Base-by-base conservation (phyloP, 345 rosid species). In the Populus pruinosa region DNA sequence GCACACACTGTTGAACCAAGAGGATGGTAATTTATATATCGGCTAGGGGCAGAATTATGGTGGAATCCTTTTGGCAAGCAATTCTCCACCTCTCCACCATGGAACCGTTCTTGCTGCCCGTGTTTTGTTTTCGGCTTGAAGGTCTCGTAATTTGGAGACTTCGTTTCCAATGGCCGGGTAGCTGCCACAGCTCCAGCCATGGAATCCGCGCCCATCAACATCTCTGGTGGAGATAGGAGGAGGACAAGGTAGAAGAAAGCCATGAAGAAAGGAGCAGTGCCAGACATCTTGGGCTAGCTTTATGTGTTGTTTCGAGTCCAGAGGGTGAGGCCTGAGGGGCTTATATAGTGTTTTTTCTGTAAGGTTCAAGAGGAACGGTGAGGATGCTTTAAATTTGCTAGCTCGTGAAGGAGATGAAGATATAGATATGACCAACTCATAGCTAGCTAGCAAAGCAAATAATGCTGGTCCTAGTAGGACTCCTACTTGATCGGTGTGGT, bases 11-110 rank as follows among this genome's bases (percentile, higher is more conserved):
- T 74, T 1, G 92, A 87, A 29, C 87, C 85, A 14, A 69, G 80
- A 29, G 90, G 82, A 6, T 81, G 71, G 31, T 80, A 68, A 16
- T 90, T 90, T 75, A 83, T 85, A 61, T 88, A 90, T 16, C 88
- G 85, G 67, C 94, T 90, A 0, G 94, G 94, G 0, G 90, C 94
- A 0, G 94, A 90, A 43, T 64, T 77, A 31, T 18, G 82, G n/a
- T 82, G 90, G 63, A 81, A 82, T 12, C 94, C 91, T 71, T 89
- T 90, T 1, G 94, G 94, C 84, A 90, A 16, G 83, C 94, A 90
- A 75, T 74, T 69, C 75, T 80, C 75, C 70, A 84, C 82, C 2
- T 44, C 76, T n/a, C 47, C 63, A 9, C 59, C 68, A 1, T 61
- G 12, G 49, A 71, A 66, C 69, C 5, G 36, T 4, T 39, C 16